These are phyloP conservation scores for Tagetes erecta DNA, from an alignment of 129 eudicot species.

Conservation along the genomic window DNA sequence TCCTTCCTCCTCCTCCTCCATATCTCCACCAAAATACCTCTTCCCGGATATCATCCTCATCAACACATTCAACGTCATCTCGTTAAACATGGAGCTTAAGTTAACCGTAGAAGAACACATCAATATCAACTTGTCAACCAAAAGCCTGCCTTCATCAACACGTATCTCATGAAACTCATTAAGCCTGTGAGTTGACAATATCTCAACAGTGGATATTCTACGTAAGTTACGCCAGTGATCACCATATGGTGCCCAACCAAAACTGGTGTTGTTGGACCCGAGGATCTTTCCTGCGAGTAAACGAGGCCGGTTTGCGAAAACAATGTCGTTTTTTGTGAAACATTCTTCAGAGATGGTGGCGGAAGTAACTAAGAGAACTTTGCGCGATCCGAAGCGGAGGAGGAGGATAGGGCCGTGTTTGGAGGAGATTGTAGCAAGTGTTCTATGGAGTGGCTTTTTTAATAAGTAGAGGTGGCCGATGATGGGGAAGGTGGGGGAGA, in stretches of 20 bases:
- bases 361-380: constrained; percentile 21
- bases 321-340: constrained; percentile 24
- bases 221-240: constrained; percentile 34
- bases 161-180: constrained; percentile 32
- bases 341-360: constrained; percentile 23
- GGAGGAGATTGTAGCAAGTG: constrained; percentile 20
- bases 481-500: constrained; percentile 29
- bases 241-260: constrained; percentile 23
- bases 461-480: constrained; percentile 31
- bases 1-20: constrained; percentile 39
- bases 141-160: constrained; percentile 37
- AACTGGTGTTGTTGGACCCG: constrained; percentile 24
- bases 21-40: constrained; percentile 36
- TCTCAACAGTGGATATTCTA: constrained; percentile 38
- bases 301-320: constrained; percentile 31
- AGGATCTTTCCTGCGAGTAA: constrained; percentile 29
- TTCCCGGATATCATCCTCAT: constrained; percentile 63
- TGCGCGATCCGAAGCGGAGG: constrained; percentile 30
- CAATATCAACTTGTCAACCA: constrained; percentile 5
- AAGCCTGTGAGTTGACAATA: constrained; percentile 37
- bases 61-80: constrained; percentile 44
- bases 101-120: constrained; percentile 18
- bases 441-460: constrained; percentile 9
- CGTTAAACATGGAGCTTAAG: constrained; percentile 34
- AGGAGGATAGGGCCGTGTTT: constrained; percentile 33